A percentile compares a stretch with the other conserved stretches of the same genome.
Conservation (phyloP, 805 yeast genomes). For the Barnettozyma siamensis region DNA sequence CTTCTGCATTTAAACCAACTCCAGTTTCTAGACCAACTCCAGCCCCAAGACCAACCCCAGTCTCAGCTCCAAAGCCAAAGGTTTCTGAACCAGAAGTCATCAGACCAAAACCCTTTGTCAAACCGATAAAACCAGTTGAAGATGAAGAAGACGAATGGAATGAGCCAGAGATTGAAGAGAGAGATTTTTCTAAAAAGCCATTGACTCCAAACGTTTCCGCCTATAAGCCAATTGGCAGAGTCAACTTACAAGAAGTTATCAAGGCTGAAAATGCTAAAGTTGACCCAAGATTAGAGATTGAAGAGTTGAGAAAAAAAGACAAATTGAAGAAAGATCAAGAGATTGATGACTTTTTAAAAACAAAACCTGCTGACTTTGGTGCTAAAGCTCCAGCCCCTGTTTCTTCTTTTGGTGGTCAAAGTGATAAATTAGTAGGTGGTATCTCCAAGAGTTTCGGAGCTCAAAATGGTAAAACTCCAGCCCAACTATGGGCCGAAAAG, state of each 20-base stretch:
- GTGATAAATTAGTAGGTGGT: conserved; percentile 49
- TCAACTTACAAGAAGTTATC: conserved; percentile 40
- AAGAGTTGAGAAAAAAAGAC: conserved; percentile 30
- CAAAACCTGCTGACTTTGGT: conserved; percentile 27
- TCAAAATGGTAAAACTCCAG: conserved; percentile 82
- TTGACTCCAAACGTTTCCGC: conserved; percentile 38
- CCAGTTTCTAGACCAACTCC: conserved; percentile 23
- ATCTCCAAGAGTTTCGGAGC: conserved; percentile 55
- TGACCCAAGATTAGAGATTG: conserved; percentile 39
- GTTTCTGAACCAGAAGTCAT: conserved; percentile 19
- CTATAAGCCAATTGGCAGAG: conserved; percentile 59
- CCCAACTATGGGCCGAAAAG: conserved; percentile 94
- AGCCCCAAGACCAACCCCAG: conserved; percentile 23
- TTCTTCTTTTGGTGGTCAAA: conserved; percentile 16
- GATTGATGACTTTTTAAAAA: conserved; percentile 28
- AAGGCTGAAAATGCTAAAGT: conserved; percentile 37
- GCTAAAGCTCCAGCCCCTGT: conserved; percentile 22
- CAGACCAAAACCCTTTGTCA: conserved; percentile 14
- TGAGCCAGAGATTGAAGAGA: conserved; percentile 40
- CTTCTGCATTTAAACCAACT: conserved; percentile 23
- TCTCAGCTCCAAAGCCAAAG: conserved; percentile 19
- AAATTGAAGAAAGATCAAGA: conserved; percentile 31
- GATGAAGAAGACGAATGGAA: conserved; percentile 38
- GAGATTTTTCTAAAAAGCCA: conserved; percentile 45
- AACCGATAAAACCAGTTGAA: conserved; percentile 12